Evolutionary conservation across 2,329 filamentous ascomycete species (phyloP).

Genomic region (Penicillium sp.): DNA sequence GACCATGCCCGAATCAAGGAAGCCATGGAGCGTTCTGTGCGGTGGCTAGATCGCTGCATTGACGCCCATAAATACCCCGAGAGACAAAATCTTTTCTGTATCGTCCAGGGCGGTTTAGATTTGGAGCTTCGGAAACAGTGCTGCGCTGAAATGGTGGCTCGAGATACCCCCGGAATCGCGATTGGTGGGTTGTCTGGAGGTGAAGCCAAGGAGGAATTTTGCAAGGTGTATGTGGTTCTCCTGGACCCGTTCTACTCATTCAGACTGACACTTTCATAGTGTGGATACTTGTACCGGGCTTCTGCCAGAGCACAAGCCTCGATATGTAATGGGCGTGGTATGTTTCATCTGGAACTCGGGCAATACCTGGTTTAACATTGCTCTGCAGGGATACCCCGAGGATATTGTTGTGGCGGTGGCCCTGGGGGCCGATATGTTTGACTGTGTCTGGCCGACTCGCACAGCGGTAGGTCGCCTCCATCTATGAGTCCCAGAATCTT

Average conservation of each 20-base stretch:
- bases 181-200: constrained; percentile 94
- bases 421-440: constrained; percentile 97
- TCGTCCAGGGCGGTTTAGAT: constrained; percentile 94
- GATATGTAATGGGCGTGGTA: constrained; percentile 97
- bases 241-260: background rate
- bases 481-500: background rate
- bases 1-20: constrained; percentile 84
- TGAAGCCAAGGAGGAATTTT: constrained; percentile 91
- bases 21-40: constrained; percentile 89
- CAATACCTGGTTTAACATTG: background rate
- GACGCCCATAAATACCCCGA: constrained; percentile 79
- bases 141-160: constrained; percentile 78
- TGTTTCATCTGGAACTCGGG: constrained; percentile 21
- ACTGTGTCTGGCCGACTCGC: constrained; percentile 97
- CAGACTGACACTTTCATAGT: constrained; percentile 29
- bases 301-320: constrained; percentile 85
- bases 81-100: constrained; percentile 92
- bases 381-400: constrained; percentile 85
- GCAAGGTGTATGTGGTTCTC: constrained; percentile 59
- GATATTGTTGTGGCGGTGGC: constrained; percentile 92
- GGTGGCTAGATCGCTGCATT: constrained; percentile 96
- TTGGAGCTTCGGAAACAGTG: constrained; percentile 80
- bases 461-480: constrained; percentile 63
- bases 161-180: constrained; percentile 92
- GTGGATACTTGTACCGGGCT: constrained; percentile 81